Percentiles rank a stretch among this genome's conserved stretches.
Conservation (phyloP, 768 basidiomycete genomes). For the Tulasnella sp. region DNA sequence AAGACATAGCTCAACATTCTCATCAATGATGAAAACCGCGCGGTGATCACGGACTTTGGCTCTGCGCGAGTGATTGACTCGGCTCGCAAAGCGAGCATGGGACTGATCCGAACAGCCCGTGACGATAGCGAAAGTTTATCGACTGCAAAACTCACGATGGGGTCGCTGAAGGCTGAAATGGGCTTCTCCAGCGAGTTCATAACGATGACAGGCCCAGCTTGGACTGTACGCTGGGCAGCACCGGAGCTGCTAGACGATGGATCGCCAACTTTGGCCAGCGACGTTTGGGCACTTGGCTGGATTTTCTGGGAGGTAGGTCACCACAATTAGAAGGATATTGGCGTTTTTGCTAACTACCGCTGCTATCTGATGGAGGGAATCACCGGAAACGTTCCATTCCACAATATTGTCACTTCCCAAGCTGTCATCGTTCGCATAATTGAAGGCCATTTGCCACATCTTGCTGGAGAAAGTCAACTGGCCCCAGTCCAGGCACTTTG, state of each 20-base stretch:
- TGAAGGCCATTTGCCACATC: too few species aligned
- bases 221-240: background rate
- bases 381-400: too few species aligned
- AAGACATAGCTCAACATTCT: background rate
- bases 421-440: too few species aligned
- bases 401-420: too few species aligned
- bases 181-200: background rate
- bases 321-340: too few species aligned
- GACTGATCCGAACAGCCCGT: background rate
- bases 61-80: background rate
- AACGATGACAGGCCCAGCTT: background rate
- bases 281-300: background rate
- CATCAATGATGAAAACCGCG: background rate
- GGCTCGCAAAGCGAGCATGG: background rate
- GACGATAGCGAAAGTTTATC: background rate
- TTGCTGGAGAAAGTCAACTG: too few species aligned
- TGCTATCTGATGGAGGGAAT: too few species aligned
- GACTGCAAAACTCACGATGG: background rate
- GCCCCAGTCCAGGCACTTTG: too few species aligned
- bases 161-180: background rate
- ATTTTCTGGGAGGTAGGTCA: background rate
- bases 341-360: too few species aligned
- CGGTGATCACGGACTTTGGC: background rate
- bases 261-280: background rate
- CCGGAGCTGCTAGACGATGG: background rate